These are phyloP conservation scores for Coemansia sp. DNA, from an alignment of 192 early-diverging fungal species.

Conservation along the genomic window DNA sequence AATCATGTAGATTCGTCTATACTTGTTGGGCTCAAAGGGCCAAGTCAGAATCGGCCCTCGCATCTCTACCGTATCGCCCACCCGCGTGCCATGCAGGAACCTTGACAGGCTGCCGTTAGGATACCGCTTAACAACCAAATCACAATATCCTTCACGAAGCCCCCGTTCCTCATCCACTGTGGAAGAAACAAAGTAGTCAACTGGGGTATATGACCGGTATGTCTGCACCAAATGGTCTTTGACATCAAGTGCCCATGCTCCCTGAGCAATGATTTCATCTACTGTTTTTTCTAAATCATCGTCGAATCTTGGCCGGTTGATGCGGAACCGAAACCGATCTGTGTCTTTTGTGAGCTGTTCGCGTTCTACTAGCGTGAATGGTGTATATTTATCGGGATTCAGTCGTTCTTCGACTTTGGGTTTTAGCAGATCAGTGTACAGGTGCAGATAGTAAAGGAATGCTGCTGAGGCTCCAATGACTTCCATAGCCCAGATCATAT, in stretches of 20 bases:
- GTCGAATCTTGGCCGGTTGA: slow-evolving; percentile 52
- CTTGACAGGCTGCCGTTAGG: slow-evolving; percentile 63
- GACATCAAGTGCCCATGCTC: slow-evolving; percentile 61
- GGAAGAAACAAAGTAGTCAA: slow-evolving; percentile 48
- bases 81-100: slow-evolving; percentile 55
- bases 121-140: slow-evolving; percentile 69
- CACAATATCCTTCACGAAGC: slow-evolving; percentile 46
- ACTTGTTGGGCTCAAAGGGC: slow-evolving; percentile 25
- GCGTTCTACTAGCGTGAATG: slow-evolving; percentile 52
- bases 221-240: slow-evolving; percentile 72
- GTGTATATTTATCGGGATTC: slow-evolving; percentile 53
- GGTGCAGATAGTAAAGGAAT: slow-evolving; percentile 35
- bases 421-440: slow-evolving; percentile 39
- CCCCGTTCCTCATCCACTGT: slow-evolving; percentile 25
- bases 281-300: slow-evolving; percentile 23
- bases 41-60: slow-evolving; percentile 63
- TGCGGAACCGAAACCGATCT: slow-evolving; percentile 56
- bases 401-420: slow-evolving; percentile 35
- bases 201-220: slow-evolving; percentile 67
- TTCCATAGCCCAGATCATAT: slow-evolving; percentile 50
- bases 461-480: slow-evolving; percentile 32
- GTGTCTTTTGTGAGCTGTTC: slow-evolving; percentile 55
- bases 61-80: slow-evolving; percentile 61
- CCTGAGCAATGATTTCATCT: slow-evolving; percentile 23
- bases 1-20: slow-evolving; percentile 44